Evolutionary conservation across 768 basidiomycete genomes (phyloP).

Genomic region (Phylloporus sp.): DNA sequence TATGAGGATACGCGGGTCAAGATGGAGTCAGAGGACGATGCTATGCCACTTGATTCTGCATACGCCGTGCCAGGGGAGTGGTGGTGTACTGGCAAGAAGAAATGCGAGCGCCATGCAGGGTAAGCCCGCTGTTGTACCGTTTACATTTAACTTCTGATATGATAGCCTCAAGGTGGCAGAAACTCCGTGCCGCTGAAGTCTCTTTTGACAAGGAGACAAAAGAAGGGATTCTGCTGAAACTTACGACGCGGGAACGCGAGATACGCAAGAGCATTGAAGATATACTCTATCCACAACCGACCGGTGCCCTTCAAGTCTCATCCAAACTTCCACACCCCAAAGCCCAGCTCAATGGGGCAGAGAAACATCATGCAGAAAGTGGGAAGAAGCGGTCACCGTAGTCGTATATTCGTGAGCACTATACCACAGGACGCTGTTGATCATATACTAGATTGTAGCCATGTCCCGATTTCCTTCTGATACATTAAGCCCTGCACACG

Average conservation of each 20-base stretch:
- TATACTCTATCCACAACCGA: conserved; percentile 49
- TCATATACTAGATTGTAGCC: conserved; percentile 17
- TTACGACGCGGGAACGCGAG: conserved; percentile 74
- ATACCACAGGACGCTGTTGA: neutral
- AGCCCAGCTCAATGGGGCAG: conserved; percentile 45
- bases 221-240: conserved; percentile 59
- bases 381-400: conserved; percentile 49
- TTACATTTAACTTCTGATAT: no score
- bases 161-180: conserved; percentile 80
- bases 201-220: conserved; percentile 73
- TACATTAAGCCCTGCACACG: neutral
- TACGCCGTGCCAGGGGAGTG: conserved; percentile 45
- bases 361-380: conserved; percentile 48
- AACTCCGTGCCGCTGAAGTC: conserved; percentile 67
- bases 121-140: no score
- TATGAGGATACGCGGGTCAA: conserved; percentile 52
- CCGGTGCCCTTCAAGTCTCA: conserved; percentile 31
- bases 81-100: conserved; percentile 77
- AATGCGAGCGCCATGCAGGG: conserved; percentile 79
- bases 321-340: conserved; percentile 33
- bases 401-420: neutral
- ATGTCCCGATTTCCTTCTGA: conserved; percentile 4
- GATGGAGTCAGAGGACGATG: conserved; percentile 31
- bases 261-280: conserved; percentile 77
- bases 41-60: conserved; percentile 36